Conservation (phyloP, 495 filamentous ascomycete species). For the Neurospora sp. region DNA sequence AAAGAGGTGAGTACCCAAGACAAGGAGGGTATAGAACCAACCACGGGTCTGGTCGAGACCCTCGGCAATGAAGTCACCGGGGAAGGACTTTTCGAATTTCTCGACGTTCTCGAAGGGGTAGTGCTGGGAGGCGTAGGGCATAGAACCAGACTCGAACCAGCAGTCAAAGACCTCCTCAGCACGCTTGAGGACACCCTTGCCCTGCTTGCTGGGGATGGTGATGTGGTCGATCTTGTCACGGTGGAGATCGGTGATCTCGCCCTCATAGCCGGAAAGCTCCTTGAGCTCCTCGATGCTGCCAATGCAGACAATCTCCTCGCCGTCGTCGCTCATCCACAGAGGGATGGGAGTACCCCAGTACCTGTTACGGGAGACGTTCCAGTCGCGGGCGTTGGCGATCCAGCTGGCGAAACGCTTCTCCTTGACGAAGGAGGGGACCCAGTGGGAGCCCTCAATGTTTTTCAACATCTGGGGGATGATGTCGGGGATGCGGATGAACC, state of each 20-base stretch:
- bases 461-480: slow-evolving; percentile 85
- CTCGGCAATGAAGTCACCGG: slow-evolving; percentile 95
- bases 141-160: slow-evolving; percentile 82
- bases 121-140: slow-evolving; percentile 90
- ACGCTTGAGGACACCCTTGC: slow-evolving; percentile 73
- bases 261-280: slow-evolving; percentile 72
- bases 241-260: slow-evolving; percentile 83
- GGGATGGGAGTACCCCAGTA: slow-evolving; percentile 99
- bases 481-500: slow-evolving; percentile 83
- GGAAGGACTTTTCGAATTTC: slow-evolving; percentile 69
- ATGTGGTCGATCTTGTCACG: slow-evolving; percentile 93
- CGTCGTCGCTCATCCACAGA: slow-evolving; percentile 83
- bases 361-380: slow-evolving; percentile 91
- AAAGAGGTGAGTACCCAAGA: slow-evolving; percentile 87
- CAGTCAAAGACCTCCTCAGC: slow-evolving; percentile 95
- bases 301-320: slow-evolving; percentile 77
- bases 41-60: slow-evolving; percentile 72
- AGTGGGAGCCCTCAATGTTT: slow-evolving; percentile 84
- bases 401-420: slow-evolving; percentile 69
- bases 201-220: slow-evolving; percentile 86
- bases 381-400: slow-evolving; percentile 77
- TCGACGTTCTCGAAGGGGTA: slow-evolving; percentile 93
- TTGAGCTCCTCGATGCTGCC: slow-evolving; percentile 82
- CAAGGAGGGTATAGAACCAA: slow-evolving; percentile 93
- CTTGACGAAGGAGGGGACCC: slow-evolving; percentile 89